Conservation (phyloP, 2,329 filamentous ascomycete genomes). For the Fusarium citri region DNA sequence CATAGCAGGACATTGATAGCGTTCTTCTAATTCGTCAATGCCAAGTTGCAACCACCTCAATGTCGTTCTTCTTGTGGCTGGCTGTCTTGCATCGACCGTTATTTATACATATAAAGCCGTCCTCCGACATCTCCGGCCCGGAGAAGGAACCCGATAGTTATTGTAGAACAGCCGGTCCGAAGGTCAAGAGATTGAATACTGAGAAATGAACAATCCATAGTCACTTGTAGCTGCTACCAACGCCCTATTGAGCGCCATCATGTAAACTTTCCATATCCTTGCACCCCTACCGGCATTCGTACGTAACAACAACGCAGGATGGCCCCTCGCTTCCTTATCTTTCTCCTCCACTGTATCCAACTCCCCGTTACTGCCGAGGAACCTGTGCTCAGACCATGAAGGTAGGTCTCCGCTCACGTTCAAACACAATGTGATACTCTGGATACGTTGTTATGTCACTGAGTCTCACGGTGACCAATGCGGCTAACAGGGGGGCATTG, state of each 20-base stretch:
- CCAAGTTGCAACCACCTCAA: slow-evolving; percentile 11
- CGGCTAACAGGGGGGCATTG: slow-evolving; percentile 1
- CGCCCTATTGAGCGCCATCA: slow-evolving; percentile 24
- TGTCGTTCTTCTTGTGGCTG: slow-evolving; percentile 3
- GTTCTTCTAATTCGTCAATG: slow-evolving; percentile 31
- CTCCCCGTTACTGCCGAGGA: slow-evolving; percentile 26
- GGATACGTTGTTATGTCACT: neutral
- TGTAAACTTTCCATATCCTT: slow-evolving; percentile 11
- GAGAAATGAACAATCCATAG: neutral
- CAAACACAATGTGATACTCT: neutral
- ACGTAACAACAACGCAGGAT: slow-evolving; percentile 36
- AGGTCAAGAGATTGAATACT: neutral
- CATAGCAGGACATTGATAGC: slow-evolving; percentile 5
- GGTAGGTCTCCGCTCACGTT: slow-evolving; percentile 6
- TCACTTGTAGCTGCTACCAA: neutral
- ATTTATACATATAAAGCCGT: neutral
- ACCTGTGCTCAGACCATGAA: slow-evolving; percentile 8
- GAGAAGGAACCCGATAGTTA: neutral
- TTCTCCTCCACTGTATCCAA: slow-evolving; percentile 6
- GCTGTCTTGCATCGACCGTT: neutral
- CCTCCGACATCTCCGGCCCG: slow-evolving; percentile 9
- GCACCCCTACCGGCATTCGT: slow-evolving; percentile 14
- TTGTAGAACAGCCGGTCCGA: neutral
- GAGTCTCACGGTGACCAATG: slow-evolving; percentile 14
- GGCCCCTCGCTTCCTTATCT: slow-evolving; percentile 18